Evolutionary conservation across 192 early-diverging fungal genomes (phyloP).

Genomic region (Dimargaris cristalligena): DNA sequence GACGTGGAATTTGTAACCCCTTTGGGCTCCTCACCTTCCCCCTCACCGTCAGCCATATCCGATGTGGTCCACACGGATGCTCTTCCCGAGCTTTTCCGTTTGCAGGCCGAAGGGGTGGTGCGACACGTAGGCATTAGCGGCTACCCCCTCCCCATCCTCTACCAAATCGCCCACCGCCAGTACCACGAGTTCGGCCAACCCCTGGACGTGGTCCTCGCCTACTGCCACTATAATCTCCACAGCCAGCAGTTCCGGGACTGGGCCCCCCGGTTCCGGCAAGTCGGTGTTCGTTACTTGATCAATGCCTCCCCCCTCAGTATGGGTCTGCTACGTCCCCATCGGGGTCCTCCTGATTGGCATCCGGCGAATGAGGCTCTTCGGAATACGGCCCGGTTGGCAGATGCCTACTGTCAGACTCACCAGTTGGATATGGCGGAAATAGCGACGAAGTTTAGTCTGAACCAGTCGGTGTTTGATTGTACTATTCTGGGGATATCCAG

Average conservation of each 20-base stretch:
- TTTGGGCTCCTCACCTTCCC: too few species aligned
- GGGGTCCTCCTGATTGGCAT: slow-evolving; percentile 44
- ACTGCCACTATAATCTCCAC: slow-evolving; percentile 53
- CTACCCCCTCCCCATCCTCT: slow-evolving; percentile 43
- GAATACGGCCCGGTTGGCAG: slow-evolving; percentile 29
- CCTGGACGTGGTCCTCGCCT: slow-evolving; percentile 45
- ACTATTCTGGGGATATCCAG: slow-evolving; percentile 24
- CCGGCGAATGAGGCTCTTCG: slow-evolving; percentile 37
- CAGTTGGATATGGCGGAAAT: slow-evolving; percentile 32
- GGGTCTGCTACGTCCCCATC: slow-evolving; percentile 37
- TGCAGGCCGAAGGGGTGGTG: slow-evolving; percentile 35
- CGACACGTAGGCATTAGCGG: slow-evolving; percentile 51
- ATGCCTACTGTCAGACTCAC: slow-evolving; percentile 19
- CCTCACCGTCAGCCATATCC: too few species aligned
- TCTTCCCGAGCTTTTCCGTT: slow-evolving; percentile 31
- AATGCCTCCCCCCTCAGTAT: slow-evolving; percentile 56
- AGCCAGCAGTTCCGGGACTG: slow-evolving; percentile 36
- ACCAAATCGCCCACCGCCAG: slow-evolving; percentile 37
- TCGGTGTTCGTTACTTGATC: slow-evolving; percentile 38
- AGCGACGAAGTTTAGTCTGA: slow-evolving; percentile 28
- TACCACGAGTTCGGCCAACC: slow-evolving; percentile 31
- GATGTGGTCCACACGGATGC: slow-evolving; percentile 34
- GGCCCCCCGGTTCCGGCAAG: slow-evolving; percentile 28
- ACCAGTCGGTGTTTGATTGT: slow-evolving; percentile 14
- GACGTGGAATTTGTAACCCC: slow-evolving; percentile 63